A percentile compares a stretch with the other conserved stretches of the same genome.
These are phyloP conservation scores for Paraphoma sp. DNA, from an alignment of 2,329 filamentous ascomycete genomes.

Conservation along the genomic window DNA sequence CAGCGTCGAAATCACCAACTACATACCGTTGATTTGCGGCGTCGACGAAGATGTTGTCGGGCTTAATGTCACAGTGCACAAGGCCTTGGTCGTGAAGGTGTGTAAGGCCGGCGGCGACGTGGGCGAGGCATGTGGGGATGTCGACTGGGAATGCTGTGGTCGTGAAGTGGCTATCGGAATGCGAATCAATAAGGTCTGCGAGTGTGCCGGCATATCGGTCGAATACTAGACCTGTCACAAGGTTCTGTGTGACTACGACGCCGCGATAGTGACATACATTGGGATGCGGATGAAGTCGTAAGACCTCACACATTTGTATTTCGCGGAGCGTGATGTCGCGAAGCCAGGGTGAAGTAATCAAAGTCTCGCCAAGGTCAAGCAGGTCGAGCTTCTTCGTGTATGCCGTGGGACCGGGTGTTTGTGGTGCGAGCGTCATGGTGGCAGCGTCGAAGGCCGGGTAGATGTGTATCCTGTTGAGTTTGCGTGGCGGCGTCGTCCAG, in stretches of 20 bases:
- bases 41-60: conserved; percentile 11
- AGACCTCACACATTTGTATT: conserved; percentile 5
- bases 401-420: not conserved
- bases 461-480: not conserved
- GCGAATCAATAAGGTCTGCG: not conserved
- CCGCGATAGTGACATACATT: conserved; percentile 7
- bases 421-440: not conserved
- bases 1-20: conserved; percentile 9
- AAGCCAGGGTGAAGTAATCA: not conserved
- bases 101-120: conserved; percentile 1
- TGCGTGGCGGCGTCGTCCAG: not conserved
- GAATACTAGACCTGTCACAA: conserved; percentile 6
- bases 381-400: not conserved
- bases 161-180: not conserved
- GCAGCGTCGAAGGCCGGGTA: not conserved
- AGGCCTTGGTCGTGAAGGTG: conserved; percentile 11
- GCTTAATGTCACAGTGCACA: conserved; percentile 10
- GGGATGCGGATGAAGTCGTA: conserved; percentile 5
- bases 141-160: not conserved
- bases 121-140: not conserved
- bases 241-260: not conserved
- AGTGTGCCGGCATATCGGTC: conserved; percentile 4
- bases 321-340: not conserved
- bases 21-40: not conserved
- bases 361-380: not conserved